Base-by-base conservation (phyloP, 1,284 basidiomycete species). In the Mycena sp. region DNA sequence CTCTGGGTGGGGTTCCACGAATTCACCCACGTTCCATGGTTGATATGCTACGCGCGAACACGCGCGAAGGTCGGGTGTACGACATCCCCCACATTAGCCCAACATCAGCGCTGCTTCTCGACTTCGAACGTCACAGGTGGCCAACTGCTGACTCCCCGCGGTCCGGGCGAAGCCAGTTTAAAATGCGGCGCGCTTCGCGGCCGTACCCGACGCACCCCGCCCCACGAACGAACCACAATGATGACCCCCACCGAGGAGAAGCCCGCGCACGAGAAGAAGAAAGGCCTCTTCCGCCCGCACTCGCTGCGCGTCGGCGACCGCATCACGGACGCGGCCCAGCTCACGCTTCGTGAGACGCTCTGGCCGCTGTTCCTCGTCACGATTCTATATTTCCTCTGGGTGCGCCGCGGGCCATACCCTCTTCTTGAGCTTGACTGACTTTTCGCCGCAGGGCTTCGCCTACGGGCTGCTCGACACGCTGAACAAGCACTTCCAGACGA, bases 401-500 rank as follows among this genome's bases (percentile, higher is more conserved):
- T 74, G 50, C 26, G 62, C 58, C n/a, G 14, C 7, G 25, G 16
- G 38, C 44, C 54, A n/a, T 29, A 54, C 28, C 26, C 10, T 21
- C 30, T 40, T 23, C 32, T 28, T n/a, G 43, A 23, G 3, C 44
- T 45, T 28, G 30, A 40, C 54, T 51, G 12, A 61, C 50, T 30
- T 46, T 28, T 41, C 40, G 11, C 43, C n/a, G n/a, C 55, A 83
- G 82, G 85, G 90, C 85, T 92, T 92, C 73, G 87, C 90, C 1
- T 91, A 92, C 69, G 91, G 91, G 43, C 85, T 95, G 54, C 89
- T 95, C 67, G 94, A 95, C 76, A 93, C 94, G 32, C 82, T 95
- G 60, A 93, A 93, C 78, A 87, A 91, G 57, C 91, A 93, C 73
- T 93, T 94, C 76, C 92, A 92, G 78, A 75, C 72, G 12, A 85